Conservation (phyloP, 768 basidiomycete species). For the Termitomyces sp. region DNA sequence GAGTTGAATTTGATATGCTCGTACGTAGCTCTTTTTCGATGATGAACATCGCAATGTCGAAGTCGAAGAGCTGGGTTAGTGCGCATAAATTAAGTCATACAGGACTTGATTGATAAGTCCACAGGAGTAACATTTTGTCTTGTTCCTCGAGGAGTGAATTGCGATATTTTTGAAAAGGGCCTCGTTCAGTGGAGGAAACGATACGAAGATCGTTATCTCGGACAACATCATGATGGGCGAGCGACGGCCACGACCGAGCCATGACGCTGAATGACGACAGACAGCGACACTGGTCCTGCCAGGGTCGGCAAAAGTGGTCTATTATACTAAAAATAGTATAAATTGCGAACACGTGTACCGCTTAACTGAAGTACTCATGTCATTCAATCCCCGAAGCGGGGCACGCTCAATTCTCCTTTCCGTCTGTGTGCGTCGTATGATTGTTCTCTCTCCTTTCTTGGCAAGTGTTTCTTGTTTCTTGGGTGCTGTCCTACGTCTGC, state of each 20-base stretch:
- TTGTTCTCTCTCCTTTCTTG: not conserved
- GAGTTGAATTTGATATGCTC: not conserved
- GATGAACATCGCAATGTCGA: constrained; percentile 62
- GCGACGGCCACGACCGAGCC: too few species aligned
- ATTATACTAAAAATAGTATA: not conserved
- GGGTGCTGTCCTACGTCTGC: not conserved
- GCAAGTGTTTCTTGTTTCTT: not conserved
- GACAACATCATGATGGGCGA: not conserved
- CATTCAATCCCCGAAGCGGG: not conserved
- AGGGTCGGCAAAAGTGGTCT: not conserved
- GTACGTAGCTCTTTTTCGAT: constrained; percentile 58
- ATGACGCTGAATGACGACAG: not conserved
- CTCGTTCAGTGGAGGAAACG: constrained; percentile 63
- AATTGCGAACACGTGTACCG: not conserved
- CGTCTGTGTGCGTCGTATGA: too few species aligned
- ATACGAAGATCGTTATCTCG: constrained; percentile 17
- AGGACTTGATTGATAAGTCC: not conserved
- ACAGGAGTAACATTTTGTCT: constrained; percentile 79
- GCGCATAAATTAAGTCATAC: not conserved
- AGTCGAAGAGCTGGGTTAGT: constrained; percentile 53
- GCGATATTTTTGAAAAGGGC: constrained; percentile 64
- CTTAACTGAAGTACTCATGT: not conserved
- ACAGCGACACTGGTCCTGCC: too few species aligned
- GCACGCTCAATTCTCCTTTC: not conserved
- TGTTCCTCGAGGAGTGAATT: constrained; percentile 58